These are phyloP conservation scores for Pythium dissotocum DNA, from an alignment of 352 stramenopile species.

Conservation along the genomic window DNA sequence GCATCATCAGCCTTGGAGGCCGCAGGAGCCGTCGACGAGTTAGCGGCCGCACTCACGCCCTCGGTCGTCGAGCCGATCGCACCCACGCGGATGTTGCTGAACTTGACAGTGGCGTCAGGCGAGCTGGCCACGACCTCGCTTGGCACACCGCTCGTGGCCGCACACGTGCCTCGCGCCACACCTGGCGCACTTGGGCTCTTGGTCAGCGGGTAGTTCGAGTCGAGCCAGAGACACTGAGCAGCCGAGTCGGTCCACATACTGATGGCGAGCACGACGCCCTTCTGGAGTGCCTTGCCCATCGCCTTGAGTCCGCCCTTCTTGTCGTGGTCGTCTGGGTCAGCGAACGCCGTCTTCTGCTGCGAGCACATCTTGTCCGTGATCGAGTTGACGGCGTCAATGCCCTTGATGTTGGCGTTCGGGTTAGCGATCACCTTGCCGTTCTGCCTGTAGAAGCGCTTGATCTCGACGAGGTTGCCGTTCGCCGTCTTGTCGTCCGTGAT, in stretches of 20 bases:
- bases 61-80: slow-evolving; percentile 53
- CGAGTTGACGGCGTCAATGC: slow-evolving; percentile 28
- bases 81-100: slow-evolving; percentile 72
- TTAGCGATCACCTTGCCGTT: slow-evolving; percentile 45
- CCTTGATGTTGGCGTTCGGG: slow-evolving; percentile 11
- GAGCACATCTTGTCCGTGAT: slow-evolving; percentile 54
- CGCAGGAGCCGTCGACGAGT: no score
- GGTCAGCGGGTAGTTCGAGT: slow-evolving; percentile 55
- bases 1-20: no score
- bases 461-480: slow-evolving; percentile 57
- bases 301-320: slow-evolving; percentile 48
- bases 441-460: slow-evolving; percentile 73
- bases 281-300: slow-evolving; percentile 61
- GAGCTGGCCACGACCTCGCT: slow-evolving; percentile 43
- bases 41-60: no score
- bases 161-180: slow-evolving; percentile 53
- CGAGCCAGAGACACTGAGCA: slow-evolving; percentile 70
- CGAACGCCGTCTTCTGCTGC: slow-evolving; percentile 51
- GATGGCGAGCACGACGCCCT: slow-evolving; percentile 68
- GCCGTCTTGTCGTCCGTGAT: slow-evolving; percentile 57
- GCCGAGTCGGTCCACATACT: slow-evolving; percentile 73
- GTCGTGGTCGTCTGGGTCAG: slow-evolving; percentile 48
- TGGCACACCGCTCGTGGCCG: slow-evolving; percentile 46
- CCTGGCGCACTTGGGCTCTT: slow-evolving; percentile 43
- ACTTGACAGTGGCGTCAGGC: slow-evolving; percentile 65